A percentile compares a stretch with the other conserved stretches of the same genome.
These are phyloP conservation scores for Posidonia oceanica DNA, from an alignment of 116 monocot species.

Conservation along the genomic window DNA sequence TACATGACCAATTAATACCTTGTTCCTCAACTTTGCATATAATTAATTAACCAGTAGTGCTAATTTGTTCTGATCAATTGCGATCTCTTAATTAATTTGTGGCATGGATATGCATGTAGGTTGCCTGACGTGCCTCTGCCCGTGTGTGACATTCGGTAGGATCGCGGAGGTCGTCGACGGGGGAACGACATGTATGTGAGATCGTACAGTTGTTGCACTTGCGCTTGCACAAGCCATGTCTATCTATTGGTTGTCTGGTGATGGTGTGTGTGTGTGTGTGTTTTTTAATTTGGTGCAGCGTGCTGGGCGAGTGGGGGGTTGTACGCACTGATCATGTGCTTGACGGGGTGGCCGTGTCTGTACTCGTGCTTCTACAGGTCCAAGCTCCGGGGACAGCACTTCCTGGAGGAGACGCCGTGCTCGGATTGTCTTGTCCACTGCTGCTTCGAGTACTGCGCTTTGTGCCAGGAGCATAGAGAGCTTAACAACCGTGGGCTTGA, in stretches of 20 bases:
- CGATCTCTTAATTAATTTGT: too few relatives aligned
- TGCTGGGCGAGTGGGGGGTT: constrained; percentile 38
- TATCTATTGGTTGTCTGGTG: neutral
- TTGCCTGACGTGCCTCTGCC: constrained; percentile 49
- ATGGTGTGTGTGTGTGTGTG: neutral
- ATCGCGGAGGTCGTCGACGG: constrained; percentile 43
- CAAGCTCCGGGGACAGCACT: constrained; percentile 9
- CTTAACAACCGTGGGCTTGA: constrained; percentile 7
- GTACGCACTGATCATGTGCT: constrained; percentile 28
- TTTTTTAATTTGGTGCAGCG: constrained; percentile 29
- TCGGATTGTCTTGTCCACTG: constrained; percentile 18
- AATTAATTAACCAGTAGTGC: neutral
- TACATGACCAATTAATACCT: neutral
- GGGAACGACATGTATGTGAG: constrained; percentile 39
- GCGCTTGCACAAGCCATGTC: neutral
- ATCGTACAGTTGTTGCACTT: neutral
- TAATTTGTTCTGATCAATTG: too few relatives aligned
- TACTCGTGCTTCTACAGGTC: constrained; percentile 21
- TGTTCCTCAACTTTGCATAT: neutral
- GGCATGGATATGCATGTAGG: constrained; percentile 16
- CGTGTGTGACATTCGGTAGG: constrained; percentile 65
- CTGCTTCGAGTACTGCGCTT: constrained; percentile 15
- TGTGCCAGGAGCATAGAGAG: constrained; percentile 19
- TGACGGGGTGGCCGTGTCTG: constrained; percentile 15
- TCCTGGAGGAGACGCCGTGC: constrained; percentile 9